Evolutionary conservation across 2,329 filamentous ascomycete genomes (phyloP), one percentile per base, ranked within the genome.

Genomic region (Coniochaeta pulveracea): DNA sequence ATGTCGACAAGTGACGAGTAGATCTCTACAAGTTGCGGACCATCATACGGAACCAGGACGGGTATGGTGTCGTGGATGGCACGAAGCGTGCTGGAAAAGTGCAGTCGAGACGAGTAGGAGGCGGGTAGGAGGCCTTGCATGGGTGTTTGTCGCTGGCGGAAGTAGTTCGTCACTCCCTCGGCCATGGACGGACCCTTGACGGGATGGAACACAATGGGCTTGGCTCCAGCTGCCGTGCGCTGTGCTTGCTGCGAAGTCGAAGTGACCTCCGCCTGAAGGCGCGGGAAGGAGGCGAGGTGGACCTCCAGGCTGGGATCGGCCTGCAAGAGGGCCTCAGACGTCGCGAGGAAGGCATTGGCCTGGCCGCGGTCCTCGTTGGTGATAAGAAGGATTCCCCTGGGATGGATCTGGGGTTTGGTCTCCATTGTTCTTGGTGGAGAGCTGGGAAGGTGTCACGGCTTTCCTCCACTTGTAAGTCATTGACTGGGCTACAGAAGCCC

Each of bases 271-370:
- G 26, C 12, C 14, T 27, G 26, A 17, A 27, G 26, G 11, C 14
- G 5, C 10, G 26, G 9, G 18, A 27, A 27, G 26, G 26, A 27
- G 14, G 26, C 26, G 12, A 27, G 18, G n/a, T 27, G 26, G 4
- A 27, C 14, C 11, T 27, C 26, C 4, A 27, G 26, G n/a, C n/a
- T 6, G 5, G 26, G 26, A 16, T 27, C 26, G 6, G 26, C 26
- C 14, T 27, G 26, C 4, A 27, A 17, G 8, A 27, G 26, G 8
- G 26, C 9, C 16, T 16, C 14, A 3, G 14, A 27, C 12, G 26
- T 27, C 11, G 26, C 26, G 3, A 27, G 26, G 26, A 27, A 27
- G 26, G 26, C 26, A 27, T 27, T 27, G 9, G 26, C 26, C 14
- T 27, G 26, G 4, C 26, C 26, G 5, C 26, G 26, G 14, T 27